Conservation (phyloP, 129 eudicot genomes). For the Artemisia argyi region DNA sequence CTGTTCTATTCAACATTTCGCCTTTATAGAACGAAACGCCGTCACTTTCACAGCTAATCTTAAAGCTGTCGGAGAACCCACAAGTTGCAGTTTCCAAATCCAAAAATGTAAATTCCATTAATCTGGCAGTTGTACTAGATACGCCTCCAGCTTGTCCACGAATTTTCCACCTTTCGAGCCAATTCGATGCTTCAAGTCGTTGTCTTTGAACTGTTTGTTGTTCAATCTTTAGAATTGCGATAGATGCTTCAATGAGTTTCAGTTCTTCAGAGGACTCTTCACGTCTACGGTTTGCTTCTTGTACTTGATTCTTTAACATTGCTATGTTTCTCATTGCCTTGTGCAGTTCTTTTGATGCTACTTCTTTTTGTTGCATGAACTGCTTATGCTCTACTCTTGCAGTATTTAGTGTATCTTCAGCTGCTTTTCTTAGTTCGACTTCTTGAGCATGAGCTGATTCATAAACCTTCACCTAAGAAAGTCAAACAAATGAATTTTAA, state of each 20-base stretch:
- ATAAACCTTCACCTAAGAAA: conserved; percentile 52
- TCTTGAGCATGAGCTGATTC: conserved; percentile 56
- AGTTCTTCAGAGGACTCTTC: conserved; percentile 70
- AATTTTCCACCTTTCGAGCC: conserved; percentile 71
- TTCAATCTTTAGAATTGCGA: conserved; percentile 55
- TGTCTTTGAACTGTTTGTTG: conserved; percentile 57
- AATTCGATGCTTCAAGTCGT: conserved; percentile 53
- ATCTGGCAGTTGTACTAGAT: conserved; percentile 19
- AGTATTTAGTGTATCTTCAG: conserved; percentile 48
- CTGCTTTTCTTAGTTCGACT: conserved; percentile 47
- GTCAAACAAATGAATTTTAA: conserved; percentile 12
- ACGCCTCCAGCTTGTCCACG: conserved; percentile 35
- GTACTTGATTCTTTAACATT: conserved; percentile 56
- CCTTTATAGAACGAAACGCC: conserved; percentile 71
- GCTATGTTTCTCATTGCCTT: conserved; percentile 65
- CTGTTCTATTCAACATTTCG: conserved; percentile 63
- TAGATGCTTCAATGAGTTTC: conserved; percentile 54
- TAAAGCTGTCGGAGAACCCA: conserved; percentile 70
- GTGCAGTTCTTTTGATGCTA: conserved; percentile 41
- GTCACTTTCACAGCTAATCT: conserved; percentile 47
- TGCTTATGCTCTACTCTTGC: conserved; percentile 48
- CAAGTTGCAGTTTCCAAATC: conserved; percentile 88
- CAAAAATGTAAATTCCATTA: conserved; percentile 51
- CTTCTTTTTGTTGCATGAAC: conserved; percentile 52
- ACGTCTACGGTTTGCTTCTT: conserved; percentile 62